Base-by-base conservation (phyloP, 2,329 filamentous ascomycete species). In the Colletotrichum orchidophilum region DNA sequence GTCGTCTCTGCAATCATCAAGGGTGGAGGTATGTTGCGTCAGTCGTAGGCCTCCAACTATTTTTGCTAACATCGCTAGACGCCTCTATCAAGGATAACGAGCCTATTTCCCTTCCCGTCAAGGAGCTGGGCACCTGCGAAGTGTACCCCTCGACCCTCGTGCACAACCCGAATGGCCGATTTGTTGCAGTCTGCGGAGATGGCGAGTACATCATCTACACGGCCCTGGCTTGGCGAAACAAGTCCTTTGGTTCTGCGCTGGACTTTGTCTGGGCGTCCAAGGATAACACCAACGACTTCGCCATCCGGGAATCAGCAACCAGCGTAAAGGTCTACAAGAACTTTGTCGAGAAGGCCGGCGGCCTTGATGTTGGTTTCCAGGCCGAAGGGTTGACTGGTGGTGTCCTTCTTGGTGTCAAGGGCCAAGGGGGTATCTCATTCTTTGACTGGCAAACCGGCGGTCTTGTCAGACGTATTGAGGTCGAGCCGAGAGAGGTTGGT, bases 201-300 rank as follows among this genome's bases (percentile, higher is more conserved):
- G 96, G 96, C 73, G 96, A 99, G 83, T 99, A 98, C 84, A 98
- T 98, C 81, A 97, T 98, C 78, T 98, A 98, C 85, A 98, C 96
- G 31, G 95, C 96, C 66, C 88, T 98, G 70, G 96, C 96, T 3
- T 97, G 97, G 89, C 92, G 96, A 80, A 98, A 99, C 84, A 98
- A 98, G 85, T 95, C 95, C 3, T 99, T 99, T 78, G 96, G 96
- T 26, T 95, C 94, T 50, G 96, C 96, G 7, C 85, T 98, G 63
- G 96, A 99, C 83, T 99, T 99, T 81, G 95, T 94, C 12, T 99
- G 96, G 96, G 96, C 93, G 0, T 94, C 94, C 54, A 98, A 97
- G 83, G 96, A 98, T 70, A 97, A 98, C 83, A 97, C 94, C 84
- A 98, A 98, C 81, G 96, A 99, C 81, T 98, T 97, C 79, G 96